Evolutionary conservation across 2,329 filamentous ascomycete species (phyloP), one percentile per base, ranked within the genome.

Genomic region (Stachybotrys echinatus): DNA sequence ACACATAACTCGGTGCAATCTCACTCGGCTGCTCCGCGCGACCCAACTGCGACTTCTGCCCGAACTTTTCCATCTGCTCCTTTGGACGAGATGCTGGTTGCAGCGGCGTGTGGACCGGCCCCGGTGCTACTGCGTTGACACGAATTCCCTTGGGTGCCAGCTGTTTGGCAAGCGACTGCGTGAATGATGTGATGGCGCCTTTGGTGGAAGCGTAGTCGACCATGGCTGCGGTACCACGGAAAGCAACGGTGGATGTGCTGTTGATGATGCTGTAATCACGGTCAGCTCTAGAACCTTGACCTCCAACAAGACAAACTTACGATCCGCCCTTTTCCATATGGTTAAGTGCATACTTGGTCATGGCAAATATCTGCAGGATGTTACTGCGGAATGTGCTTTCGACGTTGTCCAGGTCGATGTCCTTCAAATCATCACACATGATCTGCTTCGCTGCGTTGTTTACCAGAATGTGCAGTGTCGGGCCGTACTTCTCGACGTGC

Each of bases 401-500:
- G 0, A 83, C 76, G 1, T 72, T 65, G 14, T 77, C 71, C 1
- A 84, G 68, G 58, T 81, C 71, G 23, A 80, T 81, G 2, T 82
- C 70, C 31, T 68, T 65, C 19, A 82, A 73, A 27, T 81, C 71
- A 6, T 72, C 61, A 60, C 72, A 79, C 63, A 76, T 74, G 34
- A 75, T 69, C 61, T 84, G 79, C 61, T 79, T 79, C 0, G 73
- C 75, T 3, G 78, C 80, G 59, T 84, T 83, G 62, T 83, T 83
- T 52, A 83, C 75, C 3, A 84, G 67, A 6, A 83, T 69, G 49
- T 76, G 62, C 20, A 83, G 61, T 21, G 58, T 65, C 21, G 58
- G 65, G 22, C 72, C 70, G 51, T 66, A 74, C 45, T 71, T 70
- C 27, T 77, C 69, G 10, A 83, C 66, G 56, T 83, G 79, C 51